These are phyloP conservation scores for Hydnum rufescens DNA, from an alignment of 768 basidiomycete species.

Conservation along the genomic window DNA sequence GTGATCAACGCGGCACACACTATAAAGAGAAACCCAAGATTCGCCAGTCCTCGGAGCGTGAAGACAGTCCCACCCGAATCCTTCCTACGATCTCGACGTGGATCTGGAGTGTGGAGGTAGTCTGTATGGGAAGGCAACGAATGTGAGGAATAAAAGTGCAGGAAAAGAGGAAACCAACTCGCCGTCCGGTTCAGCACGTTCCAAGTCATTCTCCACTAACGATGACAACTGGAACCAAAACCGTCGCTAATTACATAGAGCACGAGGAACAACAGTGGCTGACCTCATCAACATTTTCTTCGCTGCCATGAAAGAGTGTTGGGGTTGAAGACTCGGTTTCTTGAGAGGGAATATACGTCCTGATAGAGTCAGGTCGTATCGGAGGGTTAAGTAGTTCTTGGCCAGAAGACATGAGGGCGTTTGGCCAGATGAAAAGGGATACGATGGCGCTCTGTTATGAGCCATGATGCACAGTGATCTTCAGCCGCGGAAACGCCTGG, in stretches of 20 bases:
- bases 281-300: background rate
- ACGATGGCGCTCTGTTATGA: background rate
- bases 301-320: background rate
- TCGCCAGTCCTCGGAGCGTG: slow-evolving; percentile 19
- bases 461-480: too few species aligned
- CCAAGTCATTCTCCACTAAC: background rate
- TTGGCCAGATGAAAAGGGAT: background rate
- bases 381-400: background rate
- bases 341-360: background rate
- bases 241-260: background rate
- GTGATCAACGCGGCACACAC: slow-evolving; percentile 14
- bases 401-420: background rate
- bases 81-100: slow-evolving; percentile 11
- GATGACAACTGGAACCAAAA: too few species aligned
- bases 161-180: background rate
- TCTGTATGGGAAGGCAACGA: background rate
- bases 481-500: too few species aligned
- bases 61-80: slow-evolving; percentile 20
- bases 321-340: background rate
- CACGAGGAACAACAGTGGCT: background rate
- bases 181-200: background rate
- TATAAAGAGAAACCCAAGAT: slow-evolving; percentile 19
- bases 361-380: background rate
- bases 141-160: background rate
- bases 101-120: slow-evolving; percentile 8